Base-by-base conservation (phyloP, 768 basidiomycete species). In the Suillus clintonianus region DNA sequence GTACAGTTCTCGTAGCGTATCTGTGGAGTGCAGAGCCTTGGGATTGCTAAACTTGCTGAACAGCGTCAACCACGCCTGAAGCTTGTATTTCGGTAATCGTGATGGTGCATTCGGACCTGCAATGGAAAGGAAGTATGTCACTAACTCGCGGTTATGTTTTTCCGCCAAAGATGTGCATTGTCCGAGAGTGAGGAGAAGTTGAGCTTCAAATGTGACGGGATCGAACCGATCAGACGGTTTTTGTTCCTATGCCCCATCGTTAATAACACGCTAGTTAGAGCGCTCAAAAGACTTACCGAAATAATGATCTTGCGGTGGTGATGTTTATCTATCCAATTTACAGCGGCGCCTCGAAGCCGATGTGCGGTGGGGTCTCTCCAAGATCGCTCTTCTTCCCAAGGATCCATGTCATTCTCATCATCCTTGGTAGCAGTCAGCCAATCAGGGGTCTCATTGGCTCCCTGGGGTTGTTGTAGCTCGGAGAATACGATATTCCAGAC, bases 1-100 rank as follows among this genome's bases (percentile, higher is more conserved):
- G 76, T 95, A 97, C 27, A 94, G 72, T 2, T 79, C 58, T 47
- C 83, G 85, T 5, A 99, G 81, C 0, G 82, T 81, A 10, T 89
- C 83, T 0, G 92, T 85, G 8, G 86, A 82, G 71, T 88, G 84
- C 2, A 96, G 79, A 0, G 94, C 92, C 77, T 94, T 97, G n/a
- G 96, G 97, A 71, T 98, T 99, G 68, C 80, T 79, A 73, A 99
- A 92, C 72, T 95, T 97, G 57, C 92, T 84, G 75, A 98, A 93
- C 13, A 99, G 82, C 22, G 85, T 85, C 32, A 99, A 86, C 89
- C 93, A 99, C 0, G 86, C 81, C 17, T 78, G 78, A 11, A 97
- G 84, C 71, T 88, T 90, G 34, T 81, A 75, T 48, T 87, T 88
- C 3, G 87, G 77, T 8, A 91, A 74, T 51, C 79, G 82, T 4